phyloP scores from a whole-genome alignment of 257 asterid species.

The Solanum paucissectum region DNA sequence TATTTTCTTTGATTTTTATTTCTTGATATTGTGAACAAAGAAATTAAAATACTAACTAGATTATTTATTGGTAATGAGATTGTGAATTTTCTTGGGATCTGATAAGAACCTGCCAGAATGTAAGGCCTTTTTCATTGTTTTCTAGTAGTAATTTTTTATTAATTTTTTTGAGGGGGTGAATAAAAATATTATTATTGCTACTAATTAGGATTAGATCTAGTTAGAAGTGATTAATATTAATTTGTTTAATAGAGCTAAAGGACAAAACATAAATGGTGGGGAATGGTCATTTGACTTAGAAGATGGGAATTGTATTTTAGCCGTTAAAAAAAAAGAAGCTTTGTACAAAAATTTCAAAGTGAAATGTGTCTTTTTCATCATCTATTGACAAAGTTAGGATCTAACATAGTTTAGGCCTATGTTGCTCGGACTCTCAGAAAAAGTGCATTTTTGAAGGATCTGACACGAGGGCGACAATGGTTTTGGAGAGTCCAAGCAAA shows the following conservation, averaged over 20 bases:
- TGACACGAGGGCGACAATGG: background rate
- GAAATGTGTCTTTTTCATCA: slow-evolving; percentile 45
- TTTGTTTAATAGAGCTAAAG: slow-evolving; percentile 8
- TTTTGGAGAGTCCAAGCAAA: background rate
- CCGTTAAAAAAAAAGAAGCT: slow-evolving; percentile 15
- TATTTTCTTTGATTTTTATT: background rate
- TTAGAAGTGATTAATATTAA: background rate
- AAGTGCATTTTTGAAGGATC: background rate
- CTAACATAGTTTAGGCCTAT: background rate
- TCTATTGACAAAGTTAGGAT: slow-evolving; percentile 48
- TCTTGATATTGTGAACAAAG: background rate
- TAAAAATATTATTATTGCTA: background rate
- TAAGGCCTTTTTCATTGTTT: background rate
- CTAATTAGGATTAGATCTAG: slow-evolving; percentile 29
- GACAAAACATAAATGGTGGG: slow-evolving; percentile 35
- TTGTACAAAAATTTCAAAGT: slow-evolving; percentile 35
- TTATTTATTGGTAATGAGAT: background rate
- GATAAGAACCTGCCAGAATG: slow-evolving; percentile 16
- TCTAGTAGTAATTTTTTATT: background rate
- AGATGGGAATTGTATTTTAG: slow-evolving; percentile 14
- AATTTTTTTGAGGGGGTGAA: background rate
- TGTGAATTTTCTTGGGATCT: slow-evolving; percentile 19
- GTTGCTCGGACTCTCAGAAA: background rate
- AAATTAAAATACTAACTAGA: background rate
- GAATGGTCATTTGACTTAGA: slow-evolving; percentile 41